Conservation (phyloP, 2,329 filamentous ascomycete species). For the Pseudogymnoascus sp. region DNA sequence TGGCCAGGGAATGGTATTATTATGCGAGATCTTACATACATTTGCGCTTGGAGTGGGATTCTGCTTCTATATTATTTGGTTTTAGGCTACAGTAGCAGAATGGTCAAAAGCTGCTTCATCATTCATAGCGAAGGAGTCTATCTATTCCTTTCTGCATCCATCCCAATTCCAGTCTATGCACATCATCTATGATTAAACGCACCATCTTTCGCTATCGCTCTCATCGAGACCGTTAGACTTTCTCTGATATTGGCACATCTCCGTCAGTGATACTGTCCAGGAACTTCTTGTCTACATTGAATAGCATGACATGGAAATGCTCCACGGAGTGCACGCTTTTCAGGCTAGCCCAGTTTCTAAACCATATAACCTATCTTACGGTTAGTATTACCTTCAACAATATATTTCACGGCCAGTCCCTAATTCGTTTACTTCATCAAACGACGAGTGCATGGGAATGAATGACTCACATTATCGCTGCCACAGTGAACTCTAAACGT, state of each 20-base stretch:
- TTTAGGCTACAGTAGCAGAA: not conserved
- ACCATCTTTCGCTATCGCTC: not conserved
- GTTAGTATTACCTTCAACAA: constrained; percentile 29
- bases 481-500: constrained; percentile 55
- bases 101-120: not conserved
- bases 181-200: not conserved
- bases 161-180: not conserved
- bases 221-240: not conserved
- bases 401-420: constrained; percentile 27
- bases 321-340: constrained; percentile 84
- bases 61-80: not conserved
- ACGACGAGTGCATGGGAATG: not conserved
- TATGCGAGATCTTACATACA: not conserved
- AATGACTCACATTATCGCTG: constrained; percentile 45
- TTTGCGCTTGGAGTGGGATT: not conserved
- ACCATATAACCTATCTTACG: constrained; percentile 58
- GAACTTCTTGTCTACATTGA: constrained; percentile 64
- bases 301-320: constrained; percentile 93
- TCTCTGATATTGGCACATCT: constrained; percentile 60
- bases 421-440: constrained; percentile 7
- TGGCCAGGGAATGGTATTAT: not conserved
- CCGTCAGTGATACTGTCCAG: constrained; percentile 64
- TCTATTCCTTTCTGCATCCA: not conserved
- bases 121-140: not conserved
- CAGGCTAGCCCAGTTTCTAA: constrained; percentile 80